Base-by-base conservation (phyloP, 1,139 yeast species). In the Blastobotrys serpentis region DNA sequence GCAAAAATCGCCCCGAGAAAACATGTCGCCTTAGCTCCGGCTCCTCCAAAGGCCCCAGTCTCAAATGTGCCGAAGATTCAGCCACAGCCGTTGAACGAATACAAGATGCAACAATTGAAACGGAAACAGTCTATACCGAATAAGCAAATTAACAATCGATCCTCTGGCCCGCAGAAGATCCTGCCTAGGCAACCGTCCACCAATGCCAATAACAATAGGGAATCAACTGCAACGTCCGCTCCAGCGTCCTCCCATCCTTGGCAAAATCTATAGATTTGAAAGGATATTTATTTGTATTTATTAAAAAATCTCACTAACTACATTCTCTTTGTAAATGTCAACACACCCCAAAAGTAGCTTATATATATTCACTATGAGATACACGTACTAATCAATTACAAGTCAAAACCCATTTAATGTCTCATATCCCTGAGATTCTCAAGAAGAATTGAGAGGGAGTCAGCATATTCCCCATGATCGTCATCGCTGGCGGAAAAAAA, bases 1-100 rank as follows among this genome's bases (percentile, higher is more conserved):
- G 59, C 60, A 3, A 61, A 62, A 1, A 59, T 61, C 29, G 65
- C 65, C 3, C 61, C 60, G 44, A 56, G 60, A 21, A 56, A 60
- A 13, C 55, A 56, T 37, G 54, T 60, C 4, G 52, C 59, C 3
- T 39, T 56, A 36, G 64, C 62, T 2, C 62, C 61, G 1, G 54
- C 56, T 1, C 54, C 51, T 5, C 52, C 56, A 7, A 49, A 51
- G 33, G 50, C 49, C 3, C 13, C 51, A 5, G 29, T 43, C 2
- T 42, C 48, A 6, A 44, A 46, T n/a, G 53, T 37, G 19, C 46
- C 43, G 10, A 40, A 48, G 34, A 47, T 52, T 21, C 48, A 48
- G 36, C 52, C 54, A 3, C 56, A 54, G 46, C 48, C 56, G 23
- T 36, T 52, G 23, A 53, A 37, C 33, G 56, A 53, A 23, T 53